Evolutionary conservation across 1,284 basidiomycete species (phyloP), one percentile per base, ranked within the genome.

Genomic region (Lignosus rhinocerotis): DNA sequence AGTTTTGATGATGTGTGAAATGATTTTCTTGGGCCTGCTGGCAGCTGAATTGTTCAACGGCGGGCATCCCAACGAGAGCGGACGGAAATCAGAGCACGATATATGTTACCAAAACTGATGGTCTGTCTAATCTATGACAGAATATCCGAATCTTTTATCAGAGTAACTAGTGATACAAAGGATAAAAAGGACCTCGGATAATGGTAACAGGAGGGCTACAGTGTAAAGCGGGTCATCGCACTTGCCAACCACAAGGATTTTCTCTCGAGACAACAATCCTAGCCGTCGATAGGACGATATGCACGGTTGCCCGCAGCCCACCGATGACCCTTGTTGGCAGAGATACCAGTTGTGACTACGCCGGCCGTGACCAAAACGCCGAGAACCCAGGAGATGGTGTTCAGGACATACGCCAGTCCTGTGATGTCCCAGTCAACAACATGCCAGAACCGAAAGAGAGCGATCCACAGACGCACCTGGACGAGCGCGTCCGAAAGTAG

Each of bases 271-370:
- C n/a, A 3, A 11, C 6, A 14, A 51, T 30, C 7, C 21, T 65
- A 72, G 12, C 67, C 72, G 33, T 63, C 48, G 50, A 89, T 86
- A 17, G 78, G 81, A 38, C 71, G 75, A 67, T 91, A 90, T 9
- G 83, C 82, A 56, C 88, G 79, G 65, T 88, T 87, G 49, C 88
- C 88, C 41, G 89, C 89, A 45, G 88, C 88, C 89, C 89, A 92
- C 56, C 73, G 75, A 64, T 87, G 77, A 6, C 90, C 90, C 49
- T 76, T 79, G 58, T 84, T 83, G 8, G 89, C 88, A 58, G 86
- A 82, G 7, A 85, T 70, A 10, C 90, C 90, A 5, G 87, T 89
- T 21, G 78, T 73, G 9, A 87, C 73, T 12, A 90, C 83, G 2
- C 78, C 84, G 34, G 74, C 60, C 1, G 80, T 77, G 36, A 83